A percentile compares a stretch with the other conserved stretches of the same genome.
phyloP scores from a whole-genome alignment of 1,284 basidiomycete species.

The Hymenochaete sp. region DNA sequence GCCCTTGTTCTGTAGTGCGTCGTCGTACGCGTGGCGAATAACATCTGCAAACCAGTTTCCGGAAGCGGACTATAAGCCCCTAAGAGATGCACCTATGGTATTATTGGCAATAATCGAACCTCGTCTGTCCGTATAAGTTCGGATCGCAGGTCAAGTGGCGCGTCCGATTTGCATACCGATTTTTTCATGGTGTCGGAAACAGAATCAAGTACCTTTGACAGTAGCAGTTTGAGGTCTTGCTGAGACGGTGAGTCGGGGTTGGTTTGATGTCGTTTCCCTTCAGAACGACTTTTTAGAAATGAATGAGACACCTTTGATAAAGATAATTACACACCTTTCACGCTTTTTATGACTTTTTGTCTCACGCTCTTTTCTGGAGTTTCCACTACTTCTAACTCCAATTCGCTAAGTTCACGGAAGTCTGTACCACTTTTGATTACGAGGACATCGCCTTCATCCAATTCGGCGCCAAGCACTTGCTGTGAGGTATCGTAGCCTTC shows the following conservation, averaged over 20 bases:
- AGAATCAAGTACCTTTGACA: conserved; percentile 61
- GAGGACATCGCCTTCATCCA: conserved; percentile 64
- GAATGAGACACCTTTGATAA: background rate
- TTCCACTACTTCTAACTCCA: conserved; percentile 55
- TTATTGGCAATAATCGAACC: conserved; percentile 30
- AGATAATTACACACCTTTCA: conserved; percentile 42
- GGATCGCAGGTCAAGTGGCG: conserved; percentile 70
- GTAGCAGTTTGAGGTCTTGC: conserved; percentile 46
- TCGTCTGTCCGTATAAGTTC: conserved; percentile 64
- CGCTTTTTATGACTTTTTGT: conserved; percentile 51
- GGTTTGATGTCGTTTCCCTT: conserved; percentile 60
- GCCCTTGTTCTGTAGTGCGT: conserved; percentile 54
- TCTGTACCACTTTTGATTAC: conserved; percentile 86
- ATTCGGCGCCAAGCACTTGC: conserved; percentile 61
- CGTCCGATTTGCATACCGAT: conserved; percentile 64
- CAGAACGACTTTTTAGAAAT: background rate
- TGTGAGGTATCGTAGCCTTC: conserved; percentile 54
- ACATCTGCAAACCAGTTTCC: conserved; percentile 92
- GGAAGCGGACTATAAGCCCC: conserved; percentile 51
- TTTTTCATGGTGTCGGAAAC: conserved; percentile 65
- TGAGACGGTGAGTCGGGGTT: conserved; percentile 55
- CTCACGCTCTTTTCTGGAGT: conserved; percentile 59
- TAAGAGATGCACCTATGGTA: background rate
- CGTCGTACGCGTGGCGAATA: conserved; percentile 79
- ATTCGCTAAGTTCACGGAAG: conserved; percentile 79